Base-by-base conservation (phyloP, 2,329 filamentous ascomycete species). In the Pseudogymnoascus sp. region DNA sequence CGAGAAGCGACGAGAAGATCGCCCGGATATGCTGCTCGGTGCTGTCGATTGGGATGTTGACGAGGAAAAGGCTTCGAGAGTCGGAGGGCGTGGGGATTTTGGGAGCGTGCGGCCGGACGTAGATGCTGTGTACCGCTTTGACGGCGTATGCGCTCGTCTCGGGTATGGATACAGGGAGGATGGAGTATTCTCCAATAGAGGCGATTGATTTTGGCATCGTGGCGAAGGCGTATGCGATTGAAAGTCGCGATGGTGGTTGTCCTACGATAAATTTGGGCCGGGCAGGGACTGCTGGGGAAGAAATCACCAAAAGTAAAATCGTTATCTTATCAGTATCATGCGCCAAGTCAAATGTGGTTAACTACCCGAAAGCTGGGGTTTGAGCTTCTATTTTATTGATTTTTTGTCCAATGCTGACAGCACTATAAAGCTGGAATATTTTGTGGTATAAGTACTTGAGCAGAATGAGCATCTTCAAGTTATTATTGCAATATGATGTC, bases 1-100 rank as follows among this genome's bases (percentile, higher is more conserved):
- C 88, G 0, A 97, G 81, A 14, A 95, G 82, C 0, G 81, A 78
- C 0, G 84, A 77, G 67, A 97, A 95, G 0, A 97, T 77, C 41
- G 86, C 80, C 47, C 90, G 86, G 41, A 97, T 80, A 68, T 92
- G 89, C 1, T 79, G 74, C 61, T 90, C 86, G 4, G 90, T 95
- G 63, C 90, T 87, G 71, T 97, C 92, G 65, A 88, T 80, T 6
- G 94, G 94, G 0, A 95, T 77, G 70, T 99, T 97, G 65, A 92
- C 89, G n/a, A 96, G 72, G 75, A 96, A 99, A 16, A 99, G 81
- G 64, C 89, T 92, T 67, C 92, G 86, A 14, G 84, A 78, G 68
- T 93, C 88, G 73, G 89, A 82, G 60, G 82, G 79, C 6, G 88
- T 88, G 12, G 89, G 85, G 39, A 89, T 81, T 75, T 88, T 90